These are phyloP conservation scores for Saccharomycopsis sp. DNA, from an alignment of 805 yeast genomes.

Conservation along the genomic window DNA sequence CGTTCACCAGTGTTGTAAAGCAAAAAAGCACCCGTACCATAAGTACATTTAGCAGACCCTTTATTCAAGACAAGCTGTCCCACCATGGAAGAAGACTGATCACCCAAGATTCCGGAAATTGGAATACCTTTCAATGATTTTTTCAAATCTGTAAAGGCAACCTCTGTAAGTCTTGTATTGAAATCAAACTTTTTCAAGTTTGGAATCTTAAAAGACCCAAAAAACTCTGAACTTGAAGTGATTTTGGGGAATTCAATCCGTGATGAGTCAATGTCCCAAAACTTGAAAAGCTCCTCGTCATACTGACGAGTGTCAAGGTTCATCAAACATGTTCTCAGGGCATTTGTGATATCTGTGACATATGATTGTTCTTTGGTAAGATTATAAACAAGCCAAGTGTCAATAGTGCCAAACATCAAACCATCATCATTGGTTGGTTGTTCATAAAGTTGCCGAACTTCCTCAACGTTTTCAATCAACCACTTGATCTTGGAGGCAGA, in stretches of 20 bases:
- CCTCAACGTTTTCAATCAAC: slow-evolving; percentile 73
- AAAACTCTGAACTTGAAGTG: slow-evolving; percentile 67
- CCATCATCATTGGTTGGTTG: slow-evolving; percentile 34
- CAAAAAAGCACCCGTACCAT: slow-evolving; percentile 92
- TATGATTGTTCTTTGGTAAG: slow-evolving; percentile 61
- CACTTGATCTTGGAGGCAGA: slow-evolving; percentile 85
- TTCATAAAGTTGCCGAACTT: slow-evolving; percentile 60
- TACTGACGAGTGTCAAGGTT: slow-evolving; percentile 66
- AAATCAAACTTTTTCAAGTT: slow-evolving; percentile 43
- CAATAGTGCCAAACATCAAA: slow-evolving; percentile 88
- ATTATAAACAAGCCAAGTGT: slow-evolving; percentile 86
- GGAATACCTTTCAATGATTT: slow-evolving; percentile 53
- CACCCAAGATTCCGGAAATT: slow-evolving; percentile 86
- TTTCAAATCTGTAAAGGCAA: slow-evolving; percentile 40
- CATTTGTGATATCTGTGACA: slow-evolving; percentile 85
- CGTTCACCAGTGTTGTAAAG: slow-evolving; percentile 76
- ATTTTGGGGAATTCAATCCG: slow-evolving; percentile 66
- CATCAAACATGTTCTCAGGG: slow-evolving; percentile 86
- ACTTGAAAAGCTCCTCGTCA: slow-evolving; percentile 63
- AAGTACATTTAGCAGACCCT: slow-evolving; percentile 90
- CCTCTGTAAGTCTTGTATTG: slow-evolving; percentile 41
- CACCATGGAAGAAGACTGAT: slow-evolving; percentile 86
- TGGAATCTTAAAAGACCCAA: slow-evolving; percentile 64
- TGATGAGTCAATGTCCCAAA: slow-evolving; percentile 70
- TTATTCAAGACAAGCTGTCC: slow-evolving; percentile 81